phyloP scores from a whole-genome alignment of 768 basidiomycete species.

The Rhizopogon rudus region DNA sequence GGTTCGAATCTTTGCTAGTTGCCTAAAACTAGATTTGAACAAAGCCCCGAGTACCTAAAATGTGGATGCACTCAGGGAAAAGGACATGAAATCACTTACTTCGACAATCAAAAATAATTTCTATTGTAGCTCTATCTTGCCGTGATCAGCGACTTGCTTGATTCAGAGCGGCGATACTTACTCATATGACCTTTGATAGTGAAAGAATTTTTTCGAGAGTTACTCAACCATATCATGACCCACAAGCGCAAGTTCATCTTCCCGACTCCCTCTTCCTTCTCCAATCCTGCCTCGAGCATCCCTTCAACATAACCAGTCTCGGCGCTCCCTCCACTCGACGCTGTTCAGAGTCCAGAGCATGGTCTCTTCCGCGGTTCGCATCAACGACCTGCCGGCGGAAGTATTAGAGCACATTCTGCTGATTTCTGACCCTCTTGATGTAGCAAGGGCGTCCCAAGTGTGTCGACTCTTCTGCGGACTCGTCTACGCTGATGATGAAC shows the following conservation, averaged over 20 bases:
- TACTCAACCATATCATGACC: constrained; percentile 4
- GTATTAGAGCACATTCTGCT: constrained; percentile 54
- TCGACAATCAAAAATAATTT: neutral
- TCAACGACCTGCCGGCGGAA: constrained; percentile 51
- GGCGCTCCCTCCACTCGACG: neutral
- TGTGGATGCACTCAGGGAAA: neutral
- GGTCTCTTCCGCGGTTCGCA: neutral
- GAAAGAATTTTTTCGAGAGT: constrained; percentile 6
- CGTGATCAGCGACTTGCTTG: constrained; percentile 1
- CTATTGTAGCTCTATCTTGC: neutral
- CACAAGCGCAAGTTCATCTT: neutral
- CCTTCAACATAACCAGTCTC: neutral
- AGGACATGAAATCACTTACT: neutral
- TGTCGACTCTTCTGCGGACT: constrained; percentile 37
- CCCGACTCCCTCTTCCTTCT: neutral
- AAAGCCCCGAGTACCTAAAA: neutral
- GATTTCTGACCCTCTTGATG: constrained; percentile 55
- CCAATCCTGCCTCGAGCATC: neutral
- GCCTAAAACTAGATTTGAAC: neutral
- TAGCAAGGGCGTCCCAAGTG: constrained; percentile 49
- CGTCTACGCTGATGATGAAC: constrained; percentile 42
- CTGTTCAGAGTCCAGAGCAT: neutral
- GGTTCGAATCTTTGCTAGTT: neutral
- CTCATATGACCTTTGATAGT: constrained; percentile 5
- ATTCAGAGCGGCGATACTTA: constrained; percentile 1